Conservation (phyloP, 768 basidiomycete species). For the button mushroom (Agaricus bisporus) region DNA sequence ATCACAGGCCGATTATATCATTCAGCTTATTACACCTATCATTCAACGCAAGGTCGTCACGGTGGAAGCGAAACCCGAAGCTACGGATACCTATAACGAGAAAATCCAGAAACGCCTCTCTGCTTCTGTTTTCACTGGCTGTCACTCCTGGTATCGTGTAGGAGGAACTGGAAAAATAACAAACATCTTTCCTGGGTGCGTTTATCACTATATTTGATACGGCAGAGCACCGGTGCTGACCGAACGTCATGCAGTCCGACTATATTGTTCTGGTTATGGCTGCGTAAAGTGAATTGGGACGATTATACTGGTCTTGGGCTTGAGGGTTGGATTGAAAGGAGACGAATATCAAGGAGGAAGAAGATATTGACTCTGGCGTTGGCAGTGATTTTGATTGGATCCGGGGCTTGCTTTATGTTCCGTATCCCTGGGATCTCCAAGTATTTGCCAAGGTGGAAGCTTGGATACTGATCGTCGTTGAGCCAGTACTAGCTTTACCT, state of each 20-base stretch:
- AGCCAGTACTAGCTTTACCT: too few relatives aligned
- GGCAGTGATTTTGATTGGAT: not conserved
- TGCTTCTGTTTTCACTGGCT: constrained; percentile 27
- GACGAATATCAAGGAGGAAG: not conserved
- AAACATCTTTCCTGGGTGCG: constrained; percentile 33
- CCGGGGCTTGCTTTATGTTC: not conserved
- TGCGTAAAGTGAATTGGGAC: constrained; percentile 27
- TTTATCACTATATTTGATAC: constrained; percentile 3
- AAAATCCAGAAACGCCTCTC: constrained; percentile 29
- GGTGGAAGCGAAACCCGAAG: constrained; percentile 29
- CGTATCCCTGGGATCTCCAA: not conserved
- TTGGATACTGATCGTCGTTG: not conserved
- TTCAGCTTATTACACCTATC: constrained; percentile 35
- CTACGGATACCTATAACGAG: constrained; percentile 32
- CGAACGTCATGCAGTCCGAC: constrained; percentile 8
- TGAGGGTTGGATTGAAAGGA: constrained; percentile 2
- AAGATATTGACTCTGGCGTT: not conserved
- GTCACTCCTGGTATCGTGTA: constrained; percentile 35
- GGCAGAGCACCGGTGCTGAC: not conserved
- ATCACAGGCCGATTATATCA: constrained; percentile 31
- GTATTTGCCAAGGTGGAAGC: not conserved
- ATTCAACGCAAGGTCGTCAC: constrained; percentile 26
- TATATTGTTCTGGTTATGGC: constrained; percentile 27
- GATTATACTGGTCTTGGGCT: constrained; percentile 20
- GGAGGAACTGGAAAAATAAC: constrained; percentile 30